A percentile compares a stretch with the other conserved stretches of the same genome.
phyloP scores from a whole-genome alignment of 768 basidiomycete species.

The Agaricus subrufescens region DNA sequence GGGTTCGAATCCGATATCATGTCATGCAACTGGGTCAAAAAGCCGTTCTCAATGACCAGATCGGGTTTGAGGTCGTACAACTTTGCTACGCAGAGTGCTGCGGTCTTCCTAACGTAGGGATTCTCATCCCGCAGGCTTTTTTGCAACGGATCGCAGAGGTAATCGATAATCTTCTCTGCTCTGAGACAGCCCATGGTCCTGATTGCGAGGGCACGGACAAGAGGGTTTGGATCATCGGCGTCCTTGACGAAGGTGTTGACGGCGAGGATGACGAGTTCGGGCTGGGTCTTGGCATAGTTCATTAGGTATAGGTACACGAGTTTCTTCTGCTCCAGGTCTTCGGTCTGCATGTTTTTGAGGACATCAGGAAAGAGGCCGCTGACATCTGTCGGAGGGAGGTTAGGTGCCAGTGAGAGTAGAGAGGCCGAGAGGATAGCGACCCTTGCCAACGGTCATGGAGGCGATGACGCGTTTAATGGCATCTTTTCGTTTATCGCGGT shows the following conservation, averaged over 20 bases:
- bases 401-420: background rate
- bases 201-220: constrained; percentile 93
- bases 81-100: constrained; percentile 95
- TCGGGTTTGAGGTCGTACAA: constrained; percentile 96
- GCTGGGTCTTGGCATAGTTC: constrained; percentile 99
- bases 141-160: constrained; percentile 92
- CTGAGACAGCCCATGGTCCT: constrained; percentile 97
- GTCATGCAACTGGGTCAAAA: constrained; percentile 82
- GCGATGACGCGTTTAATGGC: constrained; percentile 98
- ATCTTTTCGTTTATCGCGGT: constrained; percentile 93
- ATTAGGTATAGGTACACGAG: constrained; percentile 99
- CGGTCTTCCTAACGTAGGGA: constrained; percentile 98
- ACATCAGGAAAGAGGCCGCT: constrained; percentile 97
- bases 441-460: constrained; percentile 99
- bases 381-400: constrained; percentile 50
- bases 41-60: constrained; percentile 91
- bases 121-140: constrained; percentile 93
- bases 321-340: constrained; percentile 99
- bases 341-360: constrained; percentile 99
- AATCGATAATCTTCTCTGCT: constrained; percentile 99
- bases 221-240: constrained; percentile 93
- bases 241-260: constrained; percentile 99
- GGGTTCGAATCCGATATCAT: constrained; percentile 96
- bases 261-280: constrained; percentile 96
- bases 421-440: constrained; percentile 31